Conservation (phyloP, 2,329 filamentous ascomycete species). For the Acephala macrosclerotiorum region DNA sequence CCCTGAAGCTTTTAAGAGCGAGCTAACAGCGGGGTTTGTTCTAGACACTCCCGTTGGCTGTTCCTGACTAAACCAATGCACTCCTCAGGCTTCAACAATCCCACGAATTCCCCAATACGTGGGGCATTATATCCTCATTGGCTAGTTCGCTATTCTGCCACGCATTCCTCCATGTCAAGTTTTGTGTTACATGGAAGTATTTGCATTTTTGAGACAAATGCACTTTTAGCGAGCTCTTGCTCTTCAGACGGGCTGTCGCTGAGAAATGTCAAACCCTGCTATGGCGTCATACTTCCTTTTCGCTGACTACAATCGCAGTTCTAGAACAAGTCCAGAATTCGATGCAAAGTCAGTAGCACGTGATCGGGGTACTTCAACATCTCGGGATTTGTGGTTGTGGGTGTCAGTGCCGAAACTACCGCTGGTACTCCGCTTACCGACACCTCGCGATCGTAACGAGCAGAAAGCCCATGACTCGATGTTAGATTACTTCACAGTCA, state of each 20-base stretch:
- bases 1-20: neutral
- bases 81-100: neutral
- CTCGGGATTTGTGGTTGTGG: neutral
- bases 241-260: neutral
- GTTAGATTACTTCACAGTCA: neutral
- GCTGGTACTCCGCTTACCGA: no score
- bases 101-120: neutral
- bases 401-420: no score
- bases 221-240: neutral
- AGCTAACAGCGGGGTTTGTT: conserved; percentile 1
- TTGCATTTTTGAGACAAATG: conserved; percentile 4
- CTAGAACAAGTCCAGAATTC: neutral
- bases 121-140: neutral
- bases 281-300: neutral
- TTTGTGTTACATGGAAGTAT: conserved; percentile 6
- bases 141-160: neutral
- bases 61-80: conserved; percentile 12
- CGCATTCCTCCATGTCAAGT: neutral
- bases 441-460: no score
- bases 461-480: neutral
- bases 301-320: conserved; percentile 8
- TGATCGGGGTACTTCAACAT: conserved; percentile 6
- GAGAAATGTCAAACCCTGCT: neutral
- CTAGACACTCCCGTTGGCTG: neutral
- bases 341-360: conserved; percentile 6